Evolutionary conservation across 2,329 filamentous ascomycete genomes (phyloP).

Genomic region (Alternaria metachromatica): DNA sequence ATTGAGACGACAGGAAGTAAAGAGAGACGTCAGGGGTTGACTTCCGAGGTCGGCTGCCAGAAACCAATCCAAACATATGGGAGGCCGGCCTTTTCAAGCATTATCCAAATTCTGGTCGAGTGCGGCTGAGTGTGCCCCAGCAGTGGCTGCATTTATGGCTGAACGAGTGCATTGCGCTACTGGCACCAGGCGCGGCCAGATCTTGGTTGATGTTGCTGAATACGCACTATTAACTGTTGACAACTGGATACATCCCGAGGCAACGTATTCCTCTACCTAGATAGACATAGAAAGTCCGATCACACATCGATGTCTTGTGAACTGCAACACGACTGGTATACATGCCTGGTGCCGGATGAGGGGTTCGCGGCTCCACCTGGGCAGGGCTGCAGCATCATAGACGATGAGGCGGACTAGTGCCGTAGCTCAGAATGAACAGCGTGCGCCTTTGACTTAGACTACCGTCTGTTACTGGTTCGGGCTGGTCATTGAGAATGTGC

Average conservation of each 20-base stretch:
- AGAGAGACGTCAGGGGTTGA: background rate
- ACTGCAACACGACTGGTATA: no score
- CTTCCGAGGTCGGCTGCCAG: no score
- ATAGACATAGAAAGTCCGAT: no score
- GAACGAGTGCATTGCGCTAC: background rate
- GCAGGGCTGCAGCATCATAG: no score
- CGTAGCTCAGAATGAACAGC: no score
- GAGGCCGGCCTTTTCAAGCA: background rate
- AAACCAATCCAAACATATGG: background rate
- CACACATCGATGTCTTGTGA: no score
- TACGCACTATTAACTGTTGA: background rate
- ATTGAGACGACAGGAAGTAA: background rate
- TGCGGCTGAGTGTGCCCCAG: background rate
- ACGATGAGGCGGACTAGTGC: no score
- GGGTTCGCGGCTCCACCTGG: no score
- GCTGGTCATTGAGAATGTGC: no score
- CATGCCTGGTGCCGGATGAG: no score
- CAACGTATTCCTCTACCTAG: background rate
- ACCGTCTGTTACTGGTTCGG: no score
- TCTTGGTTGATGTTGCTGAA: background rate
- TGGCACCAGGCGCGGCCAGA: background rate
- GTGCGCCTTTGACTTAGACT: no score
- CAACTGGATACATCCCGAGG: background rate
- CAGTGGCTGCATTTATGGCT: background rate
- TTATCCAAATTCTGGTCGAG: rapidly evolving